Percentiles rank a stretch among this genome's conserved stretches.
Conservation (phyloP, 176 grass and related monocot genomes). For the Poa annua region DNA sequence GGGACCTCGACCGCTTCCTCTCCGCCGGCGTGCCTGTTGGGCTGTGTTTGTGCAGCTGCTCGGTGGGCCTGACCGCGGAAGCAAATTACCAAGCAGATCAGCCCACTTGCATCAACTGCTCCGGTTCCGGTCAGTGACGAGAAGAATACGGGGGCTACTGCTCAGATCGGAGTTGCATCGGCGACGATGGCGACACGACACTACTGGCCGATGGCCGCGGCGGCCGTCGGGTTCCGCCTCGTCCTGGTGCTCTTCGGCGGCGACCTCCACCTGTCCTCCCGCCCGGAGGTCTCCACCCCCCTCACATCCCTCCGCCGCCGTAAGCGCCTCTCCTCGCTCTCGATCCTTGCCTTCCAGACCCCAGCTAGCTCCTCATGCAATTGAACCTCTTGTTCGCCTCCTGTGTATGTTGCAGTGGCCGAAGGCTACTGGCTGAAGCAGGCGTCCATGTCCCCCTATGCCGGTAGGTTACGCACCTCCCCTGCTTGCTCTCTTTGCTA, state of each 20-base stretch:
- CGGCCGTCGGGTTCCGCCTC: slow-evolving; percentile 78
- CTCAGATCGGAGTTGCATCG: slow-evolving; percentile 39
- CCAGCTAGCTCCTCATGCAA: background rate
- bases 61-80: background rate
- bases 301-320: slow-evolving; percentile 36
- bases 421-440: slow-evolving; percentile 99
- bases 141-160: slow-evolving; percentile 12
- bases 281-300: slow-evolving; percentile 39
- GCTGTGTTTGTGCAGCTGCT: background rate
- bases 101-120: background rate
- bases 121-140: slow-evolving; percentile 10
- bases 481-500: slow-evolving; percentile 2
- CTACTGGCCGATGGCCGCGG: slow-evolving; percentile 62
- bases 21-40: too few relatives aligned
- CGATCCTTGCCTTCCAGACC: slow-evolving; percentile 2
- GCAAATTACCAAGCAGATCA: background rate
- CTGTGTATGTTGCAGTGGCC: slow-evolving; percentile 58
- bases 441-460: slow-evolving; percentile 81
- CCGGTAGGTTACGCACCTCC: slow-evolving; percentile 50
- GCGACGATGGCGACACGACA: slow-evolving; percentile 62
- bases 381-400: background rate
- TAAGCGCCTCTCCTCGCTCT: slow-evolving; percentile 45
- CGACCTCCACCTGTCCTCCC: slow-evolving; percentile 80
- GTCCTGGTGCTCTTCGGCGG: slow-evolving; percentile 69
- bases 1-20: too few relatives aligned